A percentile compares a stretch with the other conserved stretches of the same genome.
Conservation (phyloP, 768 basidiomycete genomes). For the Postia placenta region DNA sequence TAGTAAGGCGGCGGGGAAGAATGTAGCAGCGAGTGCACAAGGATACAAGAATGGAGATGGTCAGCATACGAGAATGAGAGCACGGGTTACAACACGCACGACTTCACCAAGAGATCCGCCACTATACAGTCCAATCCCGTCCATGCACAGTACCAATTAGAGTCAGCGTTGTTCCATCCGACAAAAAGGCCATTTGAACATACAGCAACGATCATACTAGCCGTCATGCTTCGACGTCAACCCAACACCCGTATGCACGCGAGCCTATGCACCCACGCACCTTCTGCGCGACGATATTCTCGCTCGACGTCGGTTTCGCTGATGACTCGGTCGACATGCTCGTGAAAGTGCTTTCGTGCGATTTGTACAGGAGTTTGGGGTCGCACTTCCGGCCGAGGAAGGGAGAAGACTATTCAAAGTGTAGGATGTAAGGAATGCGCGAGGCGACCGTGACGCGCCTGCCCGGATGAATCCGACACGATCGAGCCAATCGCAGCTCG, state of each 20-base stretch:
- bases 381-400: too few species aligned
- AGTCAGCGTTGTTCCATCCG: slow-evolving; percentile 1
- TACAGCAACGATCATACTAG: slow-evolving; percentile 84
- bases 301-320: slow-evolving; percentile 71
- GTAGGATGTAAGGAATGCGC: too few species aligned
- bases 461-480: too few species aligned
- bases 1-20: not conserved
- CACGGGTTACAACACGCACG: slow-evolving; percentile 41
- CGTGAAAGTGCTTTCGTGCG: too few species aligned
- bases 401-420: too few species aligned
- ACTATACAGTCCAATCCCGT: slow-evolving; percentile 35
- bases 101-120: slow-evolving; percentile 82
- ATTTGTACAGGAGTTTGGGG: too few species aligned
- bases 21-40: not conserved
- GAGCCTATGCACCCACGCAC: slow-evolving; percentile 29
- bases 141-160: not conserved
- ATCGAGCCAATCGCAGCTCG: too few species aligned
- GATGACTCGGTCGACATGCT: slow-evolving; percentile 36
- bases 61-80: not conserved
- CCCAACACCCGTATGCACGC: not conserved
- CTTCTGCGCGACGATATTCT: slow-evolving; percentile 88
- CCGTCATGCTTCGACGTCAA: not conserved
- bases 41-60: not conserved
- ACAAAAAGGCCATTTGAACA: slow-evolving; percentile 27
- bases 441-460: too few species aligned